phyloP scores from a whole-genome alignment of 2,329 filamentous ascomycete species.

The Fusarium sambucinum region DNA sequence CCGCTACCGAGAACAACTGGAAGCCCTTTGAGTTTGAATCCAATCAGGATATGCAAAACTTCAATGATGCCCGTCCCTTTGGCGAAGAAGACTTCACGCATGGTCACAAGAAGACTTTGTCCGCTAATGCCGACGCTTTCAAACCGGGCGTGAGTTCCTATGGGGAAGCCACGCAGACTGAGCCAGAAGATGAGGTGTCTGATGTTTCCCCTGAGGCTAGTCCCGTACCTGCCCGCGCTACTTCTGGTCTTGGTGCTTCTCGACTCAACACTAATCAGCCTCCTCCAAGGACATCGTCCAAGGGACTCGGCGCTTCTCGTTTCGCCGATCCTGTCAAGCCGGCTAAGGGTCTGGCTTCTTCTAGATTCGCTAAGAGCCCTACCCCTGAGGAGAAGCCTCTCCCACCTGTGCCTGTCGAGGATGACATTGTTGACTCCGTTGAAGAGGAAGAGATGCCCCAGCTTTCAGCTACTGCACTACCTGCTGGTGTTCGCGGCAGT shows the following conservation, averaged over 20 bases:
- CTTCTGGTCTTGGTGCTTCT: slow-evolving; percentile 39
- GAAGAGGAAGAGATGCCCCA: slow-evolving; percentile 45
- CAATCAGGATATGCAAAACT: slow-evolving; percentile 61
- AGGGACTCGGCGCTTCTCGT: slow-evolving; percentile 60
- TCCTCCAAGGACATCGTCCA: slow-evolving; percentile 51
- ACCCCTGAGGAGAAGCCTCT: slow-evolving; percentile 46
- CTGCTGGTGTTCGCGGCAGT: slow-evolving; percentile 36
- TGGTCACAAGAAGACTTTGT: slow-evolving; percentile 65
- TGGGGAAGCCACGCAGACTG: slow-evolving; percentile 41
- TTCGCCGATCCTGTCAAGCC: slow-evolving; percentile 61
- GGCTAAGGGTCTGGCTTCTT: slow-evolving; percentile 57
- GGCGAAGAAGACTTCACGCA: slow-evolving; percentile 59
- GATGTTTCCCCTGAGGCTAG: slow-evolving; percentile 42
- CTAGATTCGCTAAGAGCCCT: slow-evolving; percentile 59
- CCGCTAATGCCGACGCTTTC: slow-evolving; percentile 79
- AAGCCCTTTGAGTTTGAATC: slow-evolving; percentile 71
- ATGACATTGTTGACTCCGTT: slow-evolving; percentile 48
- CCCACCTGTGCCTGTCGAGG: slow-evolving; percentile 46
- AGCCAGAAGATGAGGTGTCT: slow-evolving; percentile 36
- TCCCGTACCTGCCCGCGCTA: slow-evolving; percentile 37
- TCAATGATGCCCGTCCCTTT: slow-evolving; percentile 65
- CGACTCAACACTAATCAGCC: slow-evolving; percentile 40
- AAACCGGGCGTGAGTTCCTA: slow-evolving; percentile 58
- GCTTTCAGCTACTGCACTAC: slow-evolving; percentile 29
- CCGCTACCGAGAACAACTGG: slow-evolving; percentile 60